These are phyloP conservation scores for Pelargonium citronellum DNA, from an alignment of 441 rosid species.

Conservation along the genomic window DNA sequence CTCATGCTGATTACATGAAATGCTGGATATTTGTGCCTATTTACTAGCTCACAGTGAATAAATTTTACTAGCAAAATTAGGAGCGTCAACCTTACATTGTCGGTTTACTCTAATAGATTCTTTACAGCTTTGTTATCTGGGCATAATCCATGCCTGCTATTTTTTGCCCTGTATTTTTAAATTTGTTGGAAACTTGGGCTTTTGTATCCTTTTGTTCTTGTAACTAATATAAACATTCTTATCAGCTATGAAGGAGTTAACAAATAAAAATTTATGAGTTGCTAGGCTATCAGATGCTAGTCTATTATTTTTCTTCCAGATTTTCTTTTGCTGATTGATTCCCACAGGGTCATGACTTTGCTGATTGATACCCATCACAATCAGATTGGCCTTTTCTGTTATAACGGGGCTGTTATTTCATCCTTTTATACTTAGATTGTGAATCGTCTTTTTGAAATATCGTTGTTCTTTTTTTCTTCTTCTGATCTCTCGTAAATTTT, in stretches of 20 bases:
- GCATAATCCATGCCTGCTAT: background rate
- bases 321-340: background rate
- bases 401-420: background rate
- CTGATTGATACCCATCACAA: background rate
- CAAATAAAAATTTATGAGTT: background rate
- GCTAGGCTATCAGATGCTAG: conserved; percentile 5
- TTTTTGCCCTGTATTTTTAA: background rate
- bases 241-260: background rate
- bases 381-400: background rate
- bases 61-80: background rate
- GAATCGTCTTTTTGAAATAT: background rate
- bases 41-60: background rate
- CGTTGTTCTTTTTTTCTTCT: background rate
- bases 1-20: background rate
- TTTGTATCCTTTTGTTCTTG: background rate
- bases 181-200: background rate
- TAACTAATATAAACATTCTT: background rate
- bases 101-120: background rate
- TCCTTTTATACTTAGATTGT: background rate
- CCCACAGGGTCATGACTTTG: background rate
- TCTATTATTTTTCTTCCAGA: background rate
- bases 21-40: background rate
- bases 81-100: background rate
- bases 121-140: background rate
- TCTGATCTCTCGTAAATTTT: background rate